Evolutionary conservation across 2,329 filamentous ascomycete species (phyloP).

Genomic region (Paramyrothecium sp.): DNA sequence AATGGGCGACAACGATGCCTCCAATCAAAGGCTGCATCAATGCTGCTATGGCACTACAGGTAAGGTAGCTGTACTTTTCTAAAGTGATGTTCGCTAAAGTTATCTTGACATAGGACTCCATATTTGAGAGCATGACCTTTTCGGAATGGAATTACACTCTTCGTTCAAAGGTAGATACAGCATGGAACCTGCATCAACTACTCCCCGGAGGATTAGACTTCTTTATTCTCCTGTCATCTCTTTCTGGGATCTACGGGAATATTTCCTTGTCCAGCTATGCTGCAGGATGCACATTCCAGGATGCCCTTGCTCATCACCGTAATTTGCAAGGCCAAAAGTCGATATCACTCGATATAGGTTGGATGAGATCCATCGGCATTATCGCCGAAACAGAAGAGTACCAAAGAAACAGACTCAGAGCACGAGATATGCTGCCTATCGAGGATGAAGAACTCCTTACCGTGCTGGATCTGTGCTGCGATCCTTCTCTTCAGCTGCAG

Average conservation of each 20-base stretch:
- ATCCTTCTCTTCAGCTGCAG: background rate
- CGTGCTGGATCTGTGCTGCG: background rate
- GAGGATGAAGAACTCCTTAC: background rate
- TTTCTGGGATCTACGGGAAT: conserved; percentile 29
- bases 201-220: conserved; percentile 26
- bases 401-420: background rate
- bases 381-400: conserved; percentile 11
- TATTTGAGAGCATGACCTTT: conserved; percentile 23
- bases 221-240: conserved; percentile 34
- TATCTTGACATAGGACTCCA: too few relatives aligned
- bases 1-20: conserved; percentile 10
- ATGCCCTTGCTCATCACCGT: conserved; percentile 18
- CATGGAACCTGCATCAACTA: conserved; percentile 24
- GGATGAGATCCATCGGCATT: conserved; percentile 14
- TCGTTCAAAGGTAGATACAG: conserved; percentile 31
- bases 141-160: conserved; percentile 16
- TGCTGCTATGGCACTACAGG: conserved; percentile 22
- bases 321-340: conserved; percentile 9
- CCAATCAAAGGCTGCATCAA: conserved; percentile 25
- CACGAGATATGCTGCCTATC: conserved; percentile 2
- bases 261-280: conserved; percentile 37
- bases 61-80: too few relatives aligned
- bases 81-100: too few relatives aligned
- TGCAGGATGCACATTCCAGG: conserved; percentile 28
- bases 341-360: conserved; percentile 15